These are phyloP conservation scores for Magnaporthales sp. DNA, from an alignment of 2,329 filamentous ascomycete species.

Conservation along the genomic window DNA sequence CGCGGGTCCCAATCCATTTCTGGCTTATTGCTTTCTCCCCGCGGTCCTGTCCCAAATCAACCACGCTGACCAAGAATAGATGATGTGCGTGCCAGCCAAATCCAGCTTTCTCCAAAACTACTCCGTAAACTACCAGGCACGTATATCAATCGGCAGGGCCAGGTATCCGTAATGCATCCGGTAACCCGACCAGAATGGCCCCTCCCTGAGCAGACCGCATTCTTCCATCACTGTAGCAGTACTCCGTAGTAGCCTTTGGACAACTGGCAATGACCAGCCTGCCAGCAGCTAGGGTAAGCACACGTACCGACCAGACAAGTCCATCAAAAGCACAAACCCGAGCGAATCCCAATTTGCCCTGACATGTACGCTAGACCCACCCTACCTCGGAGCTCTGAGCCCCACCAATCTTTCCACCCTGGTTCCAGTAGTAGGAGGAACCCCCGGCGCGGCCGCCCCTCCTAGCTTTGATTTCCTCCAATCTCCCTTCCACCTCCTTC, in stretches of 20 bases:
- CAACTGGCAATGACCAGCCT: not conserved
- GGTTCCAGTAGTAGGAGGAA: not conserved
- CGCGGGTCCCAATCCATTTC: not conserved
- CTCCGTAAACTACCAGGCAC: not conserved
- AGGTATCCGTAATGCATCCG: not conserved
- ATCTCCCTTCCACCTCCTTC: constrained; percentile 15
- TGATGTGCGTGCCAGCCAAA: not conserved
- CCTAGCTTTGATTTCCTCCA: constrained; percentile 8
- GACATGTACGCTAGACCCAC: constrained; percentile 2
- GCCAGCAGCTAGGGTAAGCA: not conserved
- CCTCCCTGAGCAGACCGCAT: not conserved
- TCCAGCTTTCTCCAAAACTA: not conserved
- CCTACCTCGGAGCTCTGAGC: not conserved
- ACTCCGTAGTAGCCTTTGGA: not conserved
- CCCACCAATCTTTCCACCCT: constrained; percentile 1
- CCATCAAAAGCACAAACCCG: constrained; percentile 1
- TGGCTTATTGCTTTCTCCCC: not conserved
- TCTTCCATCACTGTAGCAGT: not conserved
- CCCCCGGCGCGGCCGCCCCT: not conserved
- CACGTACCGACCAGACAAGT: not conserved
- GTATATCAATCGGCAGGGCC: not conserved
- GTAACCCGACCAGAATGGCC: not conserved
- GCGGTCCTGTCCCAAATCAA: not conserved
- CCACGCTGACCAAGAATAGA: not conserved
- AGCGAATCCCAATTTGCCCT: constrained; percentile 6